These are phyloP conservation scores for Colletotrichum tamarilloi DNA, from an alignment of 2,329 filamentous ascomycete species.

Conservation along the genomic window DNA sequence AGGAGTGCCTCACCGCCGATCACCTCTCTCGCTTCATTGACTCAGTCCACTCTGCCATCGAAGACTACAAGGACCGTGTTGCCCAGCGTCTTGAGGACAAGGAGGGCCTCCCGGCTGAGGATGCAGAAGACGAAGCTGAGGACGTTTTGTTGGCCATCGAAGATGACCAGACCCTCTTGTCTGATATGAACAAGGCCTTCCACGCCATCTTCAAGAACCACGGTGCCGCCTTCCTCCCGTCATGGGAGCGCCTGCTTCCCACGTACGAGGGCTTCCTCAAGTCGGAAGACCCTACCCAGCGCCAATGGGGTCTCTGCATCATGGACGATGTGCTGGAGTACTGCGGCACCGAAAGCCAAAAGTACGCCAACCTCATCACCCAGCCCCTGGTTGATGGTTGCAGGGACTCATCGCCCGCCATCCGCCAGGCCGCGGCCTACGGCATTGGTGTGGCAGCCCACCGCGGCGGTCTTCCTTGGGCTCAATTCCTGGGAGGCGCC, in stretches of 20 bases:
- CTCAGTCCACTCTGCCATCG: constrained; percentile 83
- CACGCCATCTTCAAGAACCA: constrained; percentile 99
- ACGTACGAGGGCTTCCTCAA: constrained; percentile 89
- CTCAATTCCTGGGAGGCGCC: constrained; percentile 84
- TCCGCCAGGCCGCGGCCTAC: constrained; percentile 95
- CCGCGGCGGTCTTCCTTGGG: constrained; percentile 88
- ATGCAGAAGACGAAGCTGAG: constrained; percentile 90
- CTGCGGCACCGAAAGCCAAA: constrained; percentile 88
- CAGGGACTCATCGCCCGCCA: constrained; percentile 86
- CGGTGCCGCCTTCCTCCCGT: constrained; percentile 81
- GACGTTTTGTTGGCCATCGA: constrained; percentile 92
- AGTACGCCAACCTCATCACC: constrained; percentile 87
- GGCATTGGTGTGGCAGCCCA: constrained; percentile 96
- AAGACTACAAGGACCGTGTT: constrained; percentile 93
- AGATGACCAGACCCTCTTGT: constrained; percentile 95
- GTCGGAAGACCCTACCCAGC: constrained; percentile 86
- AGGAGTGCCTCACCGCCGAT: constrained; percentile 79
- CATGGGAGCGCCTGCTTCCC: constrained; percentile 86
- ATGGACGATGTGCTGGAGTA: constrained; percentile 99
- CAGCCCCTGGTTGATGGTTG: constrained; percentile 89
- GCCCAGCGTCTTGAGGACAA: constrained; percentile 85
- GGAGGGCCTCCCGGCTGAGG: constrained; percentile 77
- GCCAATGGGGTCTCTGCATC: constrained; percentile 99
- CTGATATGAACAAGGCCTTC: constrained; percentile 99
- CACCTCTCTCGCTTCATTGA: constrained; percentile 92